phyloP scores from a whole-genome alignment of 2,329 filamentous ascomycete species.

The Colletotrichum sp. region DNA sequence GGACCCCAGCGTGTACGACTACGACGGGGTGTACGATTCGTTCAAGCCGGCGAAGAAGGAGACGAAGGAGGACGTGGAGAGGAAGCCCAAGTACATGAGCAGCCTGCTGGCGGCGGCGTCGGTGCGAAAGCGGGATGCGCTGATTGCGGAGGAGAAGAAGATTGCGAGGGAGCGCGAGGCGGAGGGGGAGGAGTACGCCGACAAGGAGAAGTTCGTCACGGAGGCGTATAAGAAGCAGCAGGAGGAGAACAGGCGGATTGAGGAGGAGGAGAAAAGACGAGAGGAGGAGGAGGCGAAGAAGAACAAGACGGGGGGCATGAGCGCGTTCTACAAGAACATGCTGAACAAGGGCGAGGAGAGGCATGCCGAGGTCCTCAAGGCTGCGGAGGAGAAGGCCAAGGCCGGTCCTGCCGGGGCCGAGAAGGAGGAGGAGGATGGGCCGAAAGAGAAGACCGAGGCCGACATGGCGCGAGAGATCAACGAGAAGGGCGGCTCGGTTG shows the following conservation, averaged over 20 bases:
- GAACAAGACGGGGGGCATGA: slow-evolving; percentile 74
- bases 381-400: slow-evolving; percentile 62
- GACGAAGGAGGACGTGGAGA: slow-evolving; percentile 57
- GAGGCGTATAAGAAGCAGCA: slow-evolving; percentile 83
- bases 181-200: slow-evolving; percentile 81
- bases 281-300: slow-evolving; percentile 71
- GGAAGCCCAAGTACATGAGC: slow-evolving; percentile 80
- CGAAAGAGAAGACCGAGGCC: slow-evolving; percentile 59
- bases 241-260: slow-evolving; percentile 72
- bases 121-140: slow-evolving; percentile 76
- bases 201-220: slow-evolving; percentile 87
- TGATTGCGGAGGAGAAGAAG: slow-evolving; percentile 81
- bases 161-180: slow-evolving; percentile 78
- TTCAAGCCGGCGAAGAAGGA: slow-evolving; percentile 68
- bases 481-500: slow-evolving; percentile 63
- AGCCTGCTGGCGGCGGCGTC: slow-evolving; percentile 76
- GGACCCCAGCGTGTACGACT: slow-evolving; percentile 83
- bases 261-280: slow-evolving; percentile 72
- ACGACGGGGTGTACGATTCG: slow-evolving; percentile 82
- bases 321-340: slow-evolving; percentile 77
- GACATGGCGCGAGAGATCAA: slow-evolving; percentile 73
- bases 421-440: slow-evolving; percentile 34
- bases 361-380: slow-evolving; percentile 73
- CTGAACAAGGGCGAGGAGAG: slow-evolving; percentile 73
- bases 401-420: slow-evolving; percentile 32